A percentile compares a stretch with the other conserved stretches of the same genome.
Conservation (phyloP, 2,329 filamentous ascomycete species). For the Parastagonospora avenae region DNA sequence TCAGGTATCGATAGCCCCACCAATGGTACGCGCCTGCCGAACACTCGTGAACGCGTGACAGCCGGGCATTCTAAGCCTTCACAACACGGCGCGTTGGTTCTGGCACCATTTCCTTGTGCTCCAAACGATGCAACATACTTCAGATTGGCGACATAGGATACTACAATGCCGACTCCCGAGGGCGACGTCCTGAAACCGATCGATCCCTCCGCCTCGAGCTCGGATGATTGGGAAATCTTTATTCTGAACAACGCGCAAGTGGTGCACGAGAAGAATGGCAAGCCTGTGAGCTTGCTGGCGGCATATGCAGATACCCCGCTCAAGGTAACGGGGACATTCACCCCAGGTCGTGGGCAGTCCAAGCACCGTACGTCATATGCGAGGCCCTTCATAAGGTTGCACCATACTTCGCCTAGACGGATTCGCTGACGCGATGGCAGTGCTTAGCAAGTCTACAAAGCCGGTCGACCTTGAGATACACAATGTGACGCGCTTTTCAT, state of each 20-base stretch:
- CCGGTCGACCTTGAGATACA: constrained; percentile 59
- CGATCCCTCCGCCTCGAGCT: constrained; percentile 46
- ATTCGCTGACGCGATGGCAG: constrained; percentile 25
- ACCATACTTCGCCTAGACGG: neutral
- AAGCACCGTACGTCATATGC: constrained; percentile 33
- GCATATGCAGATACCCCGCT: constrained; percentile 66
- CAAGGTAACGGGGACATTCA: constrained; percentile 63
- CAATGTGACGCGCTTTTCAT: constrained; percentile 55
- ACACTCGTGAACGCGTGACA: neutral
- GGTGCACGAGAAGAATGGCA: constrained; percentile 58
- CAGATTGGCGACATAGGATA: constrained; percentile 1
- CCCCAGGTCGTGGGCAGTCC: constrained; percentile 29
- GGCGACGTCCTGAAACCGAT: constrained; percentile 49
- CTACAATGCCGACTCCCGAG: constrained; percentile 37
- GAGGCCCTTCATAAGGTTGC: neutral
- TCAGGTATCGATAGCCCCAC: constrained; percentile 3
- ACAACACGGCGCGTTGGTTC: neutral
- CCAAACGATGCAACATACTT: constrained; percentile 10
- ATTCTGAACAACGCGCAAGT: constrained; percentile 66
- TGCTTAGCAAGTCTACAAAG: constrained; percentile 40
- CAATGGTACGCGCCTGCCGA: constrained; percentile 5
- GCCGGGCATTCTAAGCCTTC: neutral
- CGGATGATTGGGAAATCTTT: constrained; percentile 66
- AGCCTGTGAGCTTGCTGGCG: constrained; percentile 64
- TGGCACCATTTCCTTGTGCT: neutral